Base-by-base conservation (phyloP, 1,139 yeast species). In the Diutina ranongensis region DNA sequence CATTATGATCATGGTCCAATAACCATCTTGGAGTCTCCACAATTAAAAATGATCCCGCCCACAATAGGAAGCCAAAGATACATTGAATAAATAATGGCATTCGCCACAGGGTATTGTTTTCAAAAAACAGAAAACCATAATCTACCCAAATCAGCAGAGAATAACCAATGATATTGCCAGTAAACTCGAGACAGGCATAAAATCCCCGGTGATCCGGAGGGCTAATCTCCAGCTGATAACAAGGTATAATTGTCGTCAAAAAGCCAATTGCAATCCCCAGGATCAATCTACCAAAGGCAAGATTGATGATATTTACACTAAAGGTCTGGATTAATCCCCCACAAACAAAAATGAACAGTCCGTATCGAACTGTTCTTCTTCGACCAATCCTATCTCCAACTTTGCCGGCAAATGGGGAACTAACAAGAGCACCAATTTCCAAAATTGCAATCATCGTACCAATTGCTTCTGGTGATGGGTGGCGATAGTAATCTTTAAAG, bases 11-110 rank as follows among this genome's bases (percentile, higher is more conserved):
- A 57, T 85, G 85, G 58, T 86, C 94, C 47, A 88, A 67, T 48
- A 87, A 67, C 95, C 95, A 87, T 55, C 95, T 71, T 10, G 96
- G 96, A 15, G 94, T 82, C 57, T 87, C 95, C 3, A 85, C 92
- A 49, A 88, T 82, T 25, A 84, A 64, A 52, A 78, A 80, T 1
- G 94, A 74, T 2, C 97, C 97, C 12, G 74, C 56, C 51, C 76
- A 80, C 40, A 88, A 67, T 19, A 83, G 64, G 7, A 72, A 52
- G 0, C 97, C 96, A 64, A 88, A 80, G 7, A 83, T 57, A 51
- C 87, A 79, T 61, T 88, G 97, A 32, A 87, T 65, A 33, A 77
- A 71, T 46, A 88, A 69, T 0, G 97, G 97, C 10, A 79, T 56
- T 55, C 96, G 73, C 94, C 96, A 88, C 27, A 89, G 74, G 49